Evolutionary conservation across 306 rosid genomes (phyloP).

Genomic region (barrel medic (Medicago truncatula)): DNA sequence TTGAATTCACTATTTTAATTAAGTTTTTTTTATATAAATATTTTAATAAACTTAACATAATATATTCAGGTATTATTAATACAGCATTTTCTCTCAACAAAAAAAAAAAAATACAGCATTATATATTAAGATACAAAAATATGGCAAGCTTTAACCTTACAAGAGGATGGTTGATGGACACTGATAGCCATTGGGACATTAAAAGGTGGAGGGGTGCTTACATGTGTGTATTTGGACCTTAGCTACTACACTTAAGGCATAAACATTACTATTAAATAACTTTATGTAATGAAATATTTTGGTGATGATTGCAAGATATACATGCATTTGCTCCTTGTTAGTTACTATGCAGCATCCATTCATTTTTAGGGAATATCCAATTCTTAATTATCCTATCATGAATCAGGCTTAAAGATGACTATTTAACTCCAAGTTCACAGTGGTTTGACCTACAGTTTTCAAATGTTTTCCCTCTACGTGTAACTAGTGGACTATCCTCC

Average conservation of each 20-base stretch:
- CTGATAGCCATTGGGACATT: neutral
- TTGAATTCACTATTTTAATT: neutral
- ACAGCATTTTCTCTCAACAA: neutral
- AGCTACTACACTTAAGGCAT: neutral
- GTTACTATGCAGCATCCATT: neutral
- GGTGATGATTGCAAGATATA: conserved; percentile 5
- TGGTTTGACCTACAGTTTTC: conserved; percentile 1
- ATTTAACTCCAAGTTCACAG: conserved; percentile 1
- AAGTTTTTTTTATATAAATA: neutral
- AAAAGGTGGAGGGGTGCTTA: neutral
- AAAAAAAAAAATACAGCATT: neutral
- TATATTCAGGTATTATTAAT: neutral
- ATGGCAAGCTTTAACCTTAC: neutral
- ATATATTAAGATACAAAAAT: neutral
- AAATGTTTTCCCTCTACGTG: neutral
- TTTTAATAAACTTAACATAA: neutral
- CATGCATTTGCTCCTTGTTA: neutral
- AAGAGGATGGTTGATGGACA: conserved; percentile 10
- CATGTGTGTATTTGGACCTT: neutral
- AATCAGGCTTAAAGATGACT: neutral
- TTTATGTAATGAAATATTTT: neutral
- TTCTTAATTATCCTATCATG: neutral
- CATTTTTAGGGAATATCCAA: conserved; percentile 15
- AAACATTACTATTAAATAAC: neutral
- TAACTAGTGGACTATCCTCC: neutral